These are phyloP conservation scores for Dendrobium chrysotoxum DNA, from an alignment of 106 monocot species.

Conservation along the genomic window DNA sequence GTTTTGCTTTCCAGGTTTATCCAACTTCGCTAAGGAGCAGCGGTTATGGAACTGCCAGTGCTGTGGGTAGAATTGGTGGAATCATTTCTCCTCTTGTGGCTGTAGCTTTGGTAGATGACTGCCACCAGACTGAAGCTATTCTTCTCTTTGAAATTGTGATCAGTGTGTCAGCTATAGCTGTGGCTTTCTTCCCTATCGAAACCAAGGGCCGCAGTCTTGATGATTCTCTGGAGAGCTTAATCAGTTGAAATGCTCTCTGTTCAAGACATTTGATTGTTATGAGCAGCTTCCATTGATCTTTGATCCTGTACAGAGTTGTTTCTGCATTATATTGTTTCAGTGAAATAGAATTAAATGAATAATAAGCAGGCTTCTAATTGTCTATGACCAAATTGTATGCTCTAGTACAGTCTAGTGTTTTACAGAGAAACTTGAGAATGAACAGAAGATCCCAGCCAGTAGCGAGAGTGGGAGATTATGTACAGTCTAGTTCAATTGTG, in stretches of 20 bases:
- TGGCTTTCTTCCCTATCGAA: slow-evolving; percentile 45
- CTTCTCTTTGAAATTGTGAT: slow-evolving; percentile 40
- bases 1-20: slow-evolving; percentile 26
- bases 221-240: slow-evolving; percentile 14
- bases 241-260: neutral
- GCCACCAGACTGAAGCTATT: slow-evolving; percentile 35
- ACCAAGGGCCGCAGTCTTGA: slow-evolving; percentile 40
- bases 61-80: slow-evolving; percentile 52
- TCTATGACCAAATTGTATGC: neutral
- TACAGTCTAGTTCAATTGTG: no score
- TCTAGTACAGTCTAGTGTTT: neutral
- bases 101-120: slow-evolving; percentile 41
- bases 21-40: slow-evolving; percentile 58
- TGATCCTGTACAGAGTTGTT: neutral
- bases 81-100: slow-evolving; percentile 61
- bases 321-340: neutral
- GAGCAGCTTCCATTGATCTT: no score
- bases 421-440: neutral
- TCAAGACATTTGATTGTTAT: no score
- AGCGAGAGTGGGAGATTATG: neutral
- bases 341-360: no score
- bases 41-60: slow-evolving; percentile 40
- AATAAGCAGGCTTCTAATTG: neutral
- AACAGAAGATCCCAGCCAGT: neutral
- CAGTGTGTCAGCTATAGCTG: slow-evolving; percentile 32